A percentile compares a stretch with the other conserved stretches of the same genome.
phyloP scores from a whole-genome alignment of 768 basidiomycete genomes.

The Suillus sp. region DNA sequence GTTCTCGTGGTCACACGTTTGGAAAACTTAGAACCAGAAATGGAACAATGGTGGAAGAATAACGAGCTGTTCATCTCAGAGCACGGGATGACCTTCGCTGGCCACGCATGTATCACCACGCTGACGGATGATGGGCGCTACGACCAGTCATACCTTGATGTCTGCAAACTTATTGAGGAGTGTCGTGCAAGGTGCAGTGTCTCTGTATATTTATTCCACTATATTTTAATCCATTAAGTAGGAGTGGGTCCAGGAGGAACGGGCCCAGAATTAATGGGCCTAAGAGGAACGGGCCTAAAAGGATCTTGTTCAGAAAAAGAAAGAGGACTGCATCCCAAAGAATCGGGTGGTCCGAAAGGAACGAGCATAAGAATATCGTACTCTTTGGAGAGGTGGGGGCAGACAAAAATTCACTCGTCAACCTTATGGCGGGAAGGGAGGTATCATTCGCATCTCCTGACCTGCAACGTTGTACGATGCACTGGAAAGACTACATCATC shows the following conservation, averaged over 20 bases:
- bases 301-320: neutral
- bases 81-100: conserved; percentile 36
- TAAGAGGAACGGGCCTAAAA: neutral
- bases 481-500: conserved; percentile 30
- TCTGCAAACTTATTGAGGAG: conserved; percentile 21
- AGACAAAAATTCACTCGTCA: conserved; percentile 48
- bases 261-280: too few relatives aligned
- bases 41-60: conserved; percentile 42
- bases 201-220: neutral
- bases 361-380: conserved; percentile 23
- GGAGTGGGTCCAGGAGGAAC: neutral
- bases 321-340: neutral
- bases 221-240: neutral
- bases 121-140: conserved; percentile 21
- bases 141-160: conserved; percentile 23
- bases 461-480: conserved; percentile 37
- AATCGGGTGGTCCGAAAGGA: neutral
- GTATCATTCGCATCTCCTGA: conserved; percentile 36
- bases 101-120: conserved; percentile 43
- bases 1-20: conserved; percentile 34
- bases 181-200: neutral
- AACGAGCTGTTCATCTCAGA: conserved; percentile 32
- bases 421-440: conserved; percentile 37
- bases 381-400: conserved; percentile 36
- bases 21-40: conserved; percentile 32